Percentiles rank a stretch among this genome's conserved stretches.
Evolutionary conservation across 345 rosid species (phyloP).

Genomic region (Linum usitatissimum): DNA sequence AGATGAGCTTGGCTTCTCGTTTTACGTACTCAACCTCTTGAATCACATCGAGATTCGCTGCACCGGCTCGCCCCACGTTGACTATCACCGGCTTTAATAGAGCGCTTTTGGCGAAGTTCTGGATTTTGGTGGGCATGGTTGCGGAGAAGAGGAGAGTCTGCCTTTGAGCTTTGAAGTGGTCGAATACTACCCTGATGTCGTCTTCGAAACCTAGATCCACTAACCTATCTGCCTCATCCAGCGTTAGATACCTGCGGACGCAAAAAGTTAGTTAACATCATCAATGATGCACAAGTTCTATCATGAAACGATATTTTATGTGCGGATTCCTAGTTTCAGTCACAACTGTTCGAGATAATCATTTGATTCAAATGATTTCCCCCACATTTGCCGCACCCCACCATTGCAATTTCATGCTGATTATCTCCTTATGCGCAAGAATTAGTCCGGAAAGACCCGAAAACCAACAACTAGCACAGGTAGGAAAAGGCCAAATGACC

Average conservation of each 20-base stretch:
- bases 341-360: too few relatives aligned
- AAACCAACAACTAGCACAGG: too few relatives aligned
- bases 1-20: conserved; percentile 93
- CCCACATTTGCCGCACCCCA: too few relatives aligned
- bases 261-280: conserved; percentile 5
- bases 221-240: conserved; percentile 90
- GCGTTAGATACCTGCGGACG: conserved; percentile 64
- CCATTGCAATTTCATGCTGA: too few relatives aligned
- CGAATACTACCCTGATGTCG: conserved; percentile 92
- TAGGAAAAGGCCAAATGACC: too few relatives aligned
- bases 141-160: conserved; percentile 88
- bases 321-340: too few relatives aligned
- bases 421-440: too few relatives aligned
- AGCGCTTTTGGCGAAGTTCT: conserved; percentile 83
- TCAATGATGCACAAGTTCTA: background rate
- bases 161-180: conserved; percentile 84
- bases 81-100: conserved; percentile 76
- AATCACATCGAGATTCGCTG: conserved; percentile 93
- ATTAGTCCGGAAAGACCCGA: too few relatives aligned
- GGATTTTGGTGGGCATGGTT: conserved; percentile 92
- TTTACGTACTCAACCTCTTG: conserved; percentile 95
- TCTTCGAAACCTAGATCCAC: conserved; percentile 98
- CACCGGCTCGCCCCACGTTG: conserved; percentile 92
- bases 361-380: too few relatives aligned
- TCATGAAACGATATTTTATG: too few relatives aligned